Evolutionary conservation across 1,284 basidiomycete genomes (phyloP), one percentile per base, ranked within the genome.

Genomic region (Bjerkandera adusta): DNA sequence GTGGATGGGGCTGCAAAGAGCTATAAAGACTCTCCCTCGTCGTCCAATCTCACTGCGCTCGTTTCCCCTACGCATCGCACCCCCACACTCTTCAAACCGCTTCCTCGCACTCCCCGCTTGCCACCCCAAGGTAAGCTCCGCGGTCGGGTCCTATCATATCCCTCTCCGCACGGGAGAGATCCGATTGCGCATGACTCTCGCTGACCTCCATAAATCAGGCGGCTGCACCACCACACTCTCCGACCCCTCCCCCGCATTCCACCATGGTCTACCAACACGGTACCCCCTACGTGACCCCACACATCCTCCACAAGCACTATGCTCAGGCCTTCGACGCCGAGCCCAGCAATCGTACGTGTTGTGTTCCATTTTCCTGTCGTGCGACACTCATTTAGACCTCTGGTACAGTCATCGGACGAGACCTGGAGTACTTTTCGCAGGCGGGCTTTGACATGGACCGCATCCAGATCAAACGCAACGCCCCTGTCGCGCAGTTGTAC

Each of bases 391-490:
- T 34, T 18, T 8, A 22, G 34, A 15, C 35, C 11, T 40, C 36
- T 16, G n/a, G n/a, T n/a, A 13, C 58, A 90, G 87, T 94, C 63
- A 85, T 96, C 61, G 93, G 92, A 57, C 85, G 84, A 58, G 92
- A 97, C 66, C 81, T 99, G 63, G 89, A 94, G 69, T 93, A 97
- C 75, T 97, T 98, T 82, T 99, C 97, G 44, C 89, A 97, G 72
- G 96, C 97, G 53, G 96, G 96, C 56, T 99, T 99, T 73, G 97
- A 99, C 75, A 97, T 99, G 91, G 81, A 88, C 62, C 81, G 83
- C 57, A 86, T 90, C 67, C 81, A 85, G 61, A 73, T 89, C 60
- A 89, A 97, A 79, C 92, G 97, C 68, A 99, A 99, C 62, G 95
- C 95, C 6, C 83, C 96, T 32, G 88, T 94, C 46, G 93, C 96